These are phyloP conservation scores for Mollisiaceae sp. DNA, from an alignment of 2,329 filamentous ascomycete species.

Conservation along the genomic window DNA sequence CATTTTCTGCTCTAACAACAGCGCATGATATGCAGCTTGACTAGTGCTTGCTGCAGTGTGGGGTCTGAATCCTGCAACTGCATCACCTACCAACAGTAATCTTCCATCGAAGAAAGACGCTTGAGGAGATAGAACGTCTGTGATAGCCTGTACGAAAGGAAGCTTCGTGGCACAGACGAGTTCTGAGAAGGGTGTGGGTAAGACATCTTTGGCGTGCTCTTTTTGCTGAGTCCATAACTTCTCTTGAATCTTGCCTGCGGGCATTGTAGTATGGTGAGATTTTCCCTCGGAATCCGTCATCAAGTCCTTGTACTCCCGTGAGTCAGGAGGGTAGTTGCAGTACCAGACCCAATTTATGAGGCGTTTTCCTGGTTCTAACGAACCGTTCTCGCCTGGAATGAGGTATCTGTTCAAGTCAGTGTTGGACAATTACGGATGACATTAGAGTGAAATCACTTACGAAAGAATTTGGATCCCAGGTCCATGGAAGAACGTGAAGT, in stretches of 20 bases:
- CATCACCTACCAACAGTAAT: constrained; percentile 49
- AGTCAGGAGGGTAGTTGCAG: constrained; percentile 40
- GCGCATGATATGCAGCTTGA: constrained; percentile 44
- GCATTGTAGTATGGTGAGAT: constrained; percentile 35
- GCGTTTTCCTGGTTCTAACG: constrained; percentile 46
- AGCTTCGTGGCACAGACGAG: neutral
- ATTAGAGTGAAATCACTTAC: constrained; percentile 3
- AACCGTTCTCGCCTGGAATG: constrained; percentile 48
- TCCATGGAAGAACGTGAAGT: constrained; percentile 49
- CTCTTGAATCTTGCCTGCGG: constrained; percentile 27
- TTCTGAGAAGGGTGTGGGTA: constrained; percentile 25
- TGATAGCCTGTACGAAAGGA: constrained; percentile 51
- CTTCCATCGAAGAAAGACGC: constrained; percentile 41
- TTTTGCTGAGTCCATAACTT: constrained; percentile 28
- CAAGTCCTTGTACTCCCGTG: constrained; percentile 35
- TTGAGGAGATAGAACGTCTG: constrained; percentile 45
- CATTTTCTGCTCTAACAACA: constrained; percentile 27
- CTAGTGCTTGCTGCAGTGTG: constrained; percentile 51
- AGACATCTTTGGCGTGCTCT: constrained; percentile 11
- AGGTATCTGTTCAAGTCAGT: constrained; percentile 42
- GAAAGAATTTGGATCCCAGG: constrained; percentile 48
- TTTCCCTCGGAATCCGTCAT: constrained; percentile 42
- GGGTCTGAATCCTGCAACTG: constrained; percentile 50
- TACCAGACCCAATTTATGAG: constrained; percentile 55
- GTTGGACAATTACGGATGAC: too few relatives aligned